Evolutionary conservation across 73 alveolate genomes (phyloP).

Genomic region (Effrenium voratum): DNA sequence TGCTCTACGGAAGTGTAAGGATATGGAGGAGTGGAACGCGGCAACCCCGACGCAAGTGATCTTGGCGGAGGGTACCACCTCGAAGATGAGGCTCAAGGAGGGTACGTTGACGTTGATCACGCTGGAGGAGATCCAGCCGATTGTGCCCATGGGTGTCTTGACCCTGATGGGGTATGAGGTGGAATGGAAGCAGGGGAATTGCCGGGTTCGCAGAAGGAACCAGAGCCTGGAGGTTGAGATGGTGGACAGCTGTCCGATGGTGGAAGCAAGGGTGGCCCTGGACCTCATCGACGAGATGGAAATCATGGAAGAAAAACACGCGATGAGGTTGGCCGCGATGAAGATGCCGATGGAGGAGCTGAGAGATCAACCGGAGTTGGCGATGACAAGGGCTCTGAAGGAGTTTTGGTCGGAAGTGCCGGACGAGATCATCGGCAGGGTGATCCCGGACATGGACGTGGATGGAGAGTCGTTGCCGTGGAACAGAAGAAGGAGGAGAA

Average conservation of each 20-base stretch:
- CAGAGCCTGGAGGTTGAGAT: background rate
- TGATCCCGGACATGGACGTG: background rate
- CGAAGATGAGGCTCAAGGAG: background rate
- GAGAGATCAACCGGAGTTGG: background rate
- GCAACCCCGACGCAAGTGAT: background rate
- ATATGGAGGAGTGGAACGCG: background rate
- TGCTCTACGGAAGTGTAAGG: background rate
- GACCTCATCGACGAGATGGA: background rate
- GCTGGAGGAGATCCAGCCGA: background rate
- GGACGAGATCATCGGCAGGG: background rate
- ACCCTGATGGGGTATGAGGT: background rate
- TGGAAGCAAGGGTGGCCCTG: background rate
- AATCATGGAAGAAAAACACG: background rate
- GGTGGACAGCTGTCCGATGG: background rate
- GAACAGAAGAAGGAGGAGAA: background rate
- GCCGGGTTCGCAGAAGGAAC: background rate
- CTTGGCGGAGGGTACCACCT: background rate
- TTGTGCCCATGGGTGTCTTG: conserved; percentile 14
- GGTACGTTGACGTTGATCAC: background rate
- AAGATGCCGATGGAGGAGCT: background rate
- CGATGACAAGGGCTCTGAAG: background rate
- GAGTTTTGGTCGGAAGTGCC: background rate
- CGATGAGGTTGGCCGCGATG: background rate
- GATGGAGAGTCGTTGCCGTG: background rate
- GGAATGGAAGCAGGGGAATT: background rate